phyloP scores from a whole-genome alignment of 2,329 filamentous ascomycete genomes.

The Talaromyces sp. region DNA sequence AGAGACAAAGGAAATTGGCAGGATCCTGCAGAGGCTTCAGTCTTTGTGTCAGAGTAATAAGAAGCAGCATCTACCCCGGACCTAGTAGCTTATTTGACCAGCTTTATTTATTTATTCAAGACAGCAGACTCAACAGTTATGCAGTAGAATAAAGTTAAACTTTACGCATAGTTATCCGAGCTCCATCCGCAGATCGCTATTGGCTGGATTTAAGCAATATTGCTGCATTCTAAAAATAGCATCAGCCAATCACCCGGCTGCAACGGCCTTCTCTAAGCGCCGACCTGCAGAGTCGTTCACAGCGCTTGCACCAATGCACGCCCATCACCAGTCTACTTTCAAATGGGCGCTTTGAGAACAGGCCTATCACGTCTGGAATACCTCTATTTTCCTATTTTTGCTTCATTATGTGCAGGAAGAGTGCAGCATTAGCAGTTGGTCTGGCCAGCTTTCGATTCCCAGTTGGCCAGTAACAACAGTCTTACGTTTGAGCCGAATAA shows the following conservation, averaged over 20 bases:
- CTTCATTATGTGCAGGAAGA: neutral
- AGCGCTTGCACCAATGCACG: neutral
- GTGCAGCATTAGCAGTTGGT: neutral
- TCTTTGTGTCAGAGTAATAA: neutral
- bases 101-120: neutral
- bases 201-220: neutral
- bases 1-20: neutral
- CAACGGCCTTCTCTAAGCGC: neutral
- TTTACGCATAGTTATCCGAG: neutral
- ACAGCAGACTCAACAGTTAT: neutral
- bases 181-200: neutral
- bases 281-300: neutral
- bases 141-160: neutral
- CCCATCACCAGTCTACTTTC: neutral
- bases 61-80: too few species aligned
- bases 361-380: neutral
- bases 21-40: neutral
- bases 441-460: neutral
- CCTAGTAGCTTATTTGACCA: neutral
- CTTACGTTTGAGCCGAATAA: neutral
- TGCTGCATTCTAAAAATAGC: neutral
- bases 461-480: neutral
- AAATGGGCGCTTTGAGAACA: neutral
- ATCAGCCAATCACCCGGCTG: neutral
- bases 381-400: neutral